These are phyloP conservation scores for Amanita fuliginea DNA, from an alignment of 768 basidiomycete genomes.

Conservation along the genomic window DNA sequence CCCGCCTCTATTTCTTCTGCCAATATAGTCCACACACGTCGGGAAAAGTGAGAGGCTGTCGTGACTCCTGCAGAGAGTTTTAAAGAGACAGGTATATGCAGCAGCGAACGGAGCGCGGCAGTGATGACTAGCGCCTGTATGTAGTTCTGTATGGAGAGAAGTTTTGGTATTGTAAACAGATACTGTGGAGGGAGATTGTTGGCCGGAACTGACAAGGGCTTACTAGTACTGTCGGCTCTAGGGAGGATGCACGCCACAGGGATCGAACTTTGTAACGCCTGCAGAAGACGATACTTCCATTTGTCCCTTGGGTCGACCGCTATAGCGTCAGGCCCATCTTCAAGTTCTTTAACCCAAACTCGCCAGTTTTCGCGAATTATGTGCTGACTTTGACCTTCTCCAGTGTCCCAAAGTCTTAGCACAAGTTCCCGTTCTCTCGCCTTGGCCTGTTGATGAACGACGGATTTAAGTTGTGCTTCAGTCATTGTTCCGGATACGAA, in stretches of 20 bases:
- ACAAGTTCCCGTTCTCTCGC: slow-evolving; percentile 43
- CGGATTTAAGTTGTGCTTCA: slow-evolving; percentile 41
- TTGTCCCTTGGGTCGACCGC: slow-evolving; percentile 11
- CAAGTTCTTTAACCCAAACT: slow-evolving; percentile 18
- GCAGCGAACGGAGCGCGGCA: slow-evolving; percentile 47
- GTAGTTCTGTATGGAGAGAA: slow-evolving; percentile 55
- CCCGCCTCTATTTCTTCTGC: slow-evolving; percentile 41
- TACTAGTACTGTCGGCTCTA: neutral
- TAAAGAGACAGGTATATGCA: slow-evolving; percentile 24
- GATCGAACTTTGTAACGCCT: slow-evolving; percentile 26
- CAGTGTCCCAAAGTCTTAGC: slow-evolving; percentile 35
- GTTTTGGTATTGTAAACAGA: slow-evolving; percentile 42
- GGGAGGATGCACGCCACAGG: slow-evolving; percentile 29
- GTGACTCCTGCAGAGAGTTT: slow-evolving; percentile 6
- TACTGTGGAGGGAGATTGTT: slow-evolving; percentile 57
- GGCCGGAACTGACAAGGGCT: neutral
- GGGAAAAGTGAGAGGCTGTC: slow-evolving; percentile 30
- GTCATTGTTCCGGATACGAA: slow-evolving; percentile 57
- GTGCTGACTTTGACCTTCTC: slow-evolving; percentile 14
- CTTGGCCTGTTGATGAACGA: slow-evolving; percentile 43
- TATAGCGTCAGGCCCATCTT: neutral
- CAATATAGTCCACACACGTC: slow-evolving; percentile 57
- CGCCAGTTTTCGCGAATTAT: slow-evolving; percentile 22
- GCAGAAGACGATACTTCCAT: slow-evolving; percentile 41
- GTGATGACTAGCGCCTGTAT: slow-evolving; percentile 61